phyloP scores from a whole-genome alignment of 1,139 yeast species.

The Magnusiomyces fungicola region DNA sequence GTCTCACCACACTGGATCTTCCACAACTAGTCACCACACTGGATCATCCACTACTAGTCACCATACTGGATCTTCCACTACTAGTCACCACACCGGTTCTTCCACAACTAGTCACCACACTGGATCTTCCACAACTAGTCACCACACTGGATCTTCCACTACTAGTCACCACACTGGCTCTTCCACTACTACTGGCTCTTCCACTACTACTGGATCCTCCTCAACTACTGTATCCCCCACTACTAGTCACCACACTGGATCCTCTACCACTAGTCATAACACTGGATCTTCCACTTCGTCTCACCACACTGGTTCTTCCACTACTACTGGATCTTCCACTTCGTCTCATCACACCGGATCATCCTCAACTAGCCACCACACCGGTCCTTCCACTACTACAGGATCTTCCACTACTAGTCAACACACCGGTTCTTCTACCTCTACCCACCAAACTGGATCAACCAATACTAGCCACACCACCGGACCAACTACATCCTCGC shows the following conservation, averaged over 20 bases:
- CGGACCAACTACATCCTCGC: too few species aligned
- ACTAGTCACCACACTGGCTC: too few species aligned
- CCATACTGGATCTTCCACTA: not conserved
- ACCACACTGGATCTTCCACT: too few species aligned
- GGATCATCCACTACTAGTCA: not conserved
- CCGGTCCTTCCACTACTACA: not conserved
- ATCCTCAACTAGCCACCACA: not conserved
- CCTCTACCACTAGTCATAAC: not conserved
- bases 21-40: not conserved
- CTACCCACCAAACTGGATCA: not conserved
- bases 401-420: not conserved
- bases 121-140: too few species aligned
- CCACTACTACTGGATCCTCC: too few species aligned
- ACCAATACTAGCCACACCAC: not conserved
- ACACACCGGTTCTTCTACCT: not conserved
- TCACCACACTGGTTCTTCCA: conserved; percentile 4
- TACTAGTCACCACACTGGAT: too few species aligned
- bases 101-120: not conserved
- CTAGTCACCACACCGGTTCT: not conserved
- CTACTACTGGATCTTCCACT: not conserved
- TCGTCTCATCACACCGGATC: not conserved
- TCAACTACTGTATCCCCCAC: too few species aligned
- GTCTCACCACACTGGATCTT: not conserved
- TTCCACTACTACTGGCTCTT: not conserved
- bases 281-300: not conserved